Evolutionary conservation across 805 yeast species (phyloP), one percentile per base, ranked within the genome.

Genomic region (Yarrowia divulgata): DNA sequence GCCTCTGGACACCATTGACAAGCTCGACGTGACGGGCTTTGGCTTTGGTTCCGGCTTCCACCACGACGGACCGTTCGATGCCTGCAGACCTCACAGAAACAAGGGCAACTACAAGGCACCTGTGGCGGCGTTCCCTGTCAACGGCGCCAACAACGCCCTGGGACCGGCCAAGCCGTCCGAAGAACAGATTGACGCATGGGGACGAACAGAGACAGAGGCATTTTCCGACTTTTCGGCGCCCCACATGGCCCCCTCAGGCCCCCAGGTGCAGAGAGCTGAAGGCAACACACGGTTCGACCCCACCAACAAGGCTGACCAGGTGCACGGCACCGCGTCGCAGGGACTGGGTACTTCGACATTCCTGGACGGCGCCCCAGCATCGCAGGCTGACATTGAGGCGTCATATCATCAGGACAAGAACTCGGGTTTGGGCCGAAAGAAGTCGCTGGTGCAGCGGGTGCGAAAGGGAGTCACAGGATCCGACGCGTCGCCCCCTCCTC

Each of bases 51-150:
- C 96, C 1, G 91, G 94, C 2, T 95, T 95, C 84, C 99, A 95
- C 79, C 98, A 95, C 79, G 99, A 95, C 80, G 99, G 99, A 13
- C 99, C 99, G 16, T 95, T 95, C 77, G 99, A 95, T 78, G 99
- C 99, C 0, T 94, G 98, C 79, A 90, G 96, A 2, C 98, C 99
- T 8, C 97, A 91, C 78, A 88, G 98, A 78, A 95, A 95, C 79
- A 90, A 90, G 80, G 81, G 80, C 69, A 81, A 83, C 19, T 84
- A 82, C 75, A 88, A 87, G 57, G 97, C 98, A 0, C 99, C 99
- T 5, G 97, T 95, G 16, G 82, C 87, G 81, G 99, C 99, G 0
- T 95, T 94, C 84, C 97, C 98, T 0, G 90, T 85, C 8, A 97
- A 94, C 79, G 98, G 98, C 0, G 97, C 98, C 72, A 95, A 95